Base-by-base conservation (phyloP, 805 yeast genomes). In the Dipodascopsis uninucleata region DNA sequence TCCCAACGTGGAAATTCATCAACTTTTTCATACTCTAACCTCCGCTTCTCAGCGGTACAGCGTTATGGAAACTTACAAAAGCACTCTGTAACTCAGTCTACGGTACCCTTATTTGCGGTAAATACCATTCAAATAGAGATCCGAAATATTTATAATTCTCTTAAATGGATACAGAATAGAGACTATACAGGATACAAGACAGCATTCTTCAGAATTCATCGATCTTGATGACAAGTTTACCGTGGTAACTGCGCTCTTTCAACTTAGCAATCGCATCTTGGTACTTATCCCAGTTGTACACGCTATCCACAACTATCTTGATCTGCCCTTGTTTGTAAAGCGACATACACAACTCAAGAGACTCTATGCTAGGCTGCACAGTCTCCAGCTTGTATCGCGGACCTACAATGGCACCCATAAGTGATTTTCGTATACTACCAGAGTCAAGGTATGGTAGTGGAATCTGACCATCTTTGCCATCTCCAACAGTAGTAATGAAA, bases 401-500 rank as follows among this genome's bases (percentile, higher is more conserved):
- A 3, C 65, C 65, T 18, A 53, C 36, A 21, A 61, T 29, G 14
- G 48, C 53, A 20, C 70, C 67, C 36, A 59, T 42, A 14, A 60
- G 26, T 28, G 51, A 33, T 20, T 67, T 58, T 18, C 58, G 59
- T 2, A 51, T 14, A 8, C 22, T 36, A 3, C 34, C 39, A 3
- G 54, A 31, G 8, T 16, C 17, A n/a, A 37, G 31, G 16, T 42
- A 41, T 10, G 49, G 31, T 4, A 33, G 34, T 3, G 49, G 42
- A 45, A 70, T 45, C n/a, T 34, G 75, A 32, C 71, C 59, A 33
- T 66, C 55, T 41, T 71, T 69, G 9, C 53, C 45, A 54, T 81
- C 84, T 29, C 94, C 94, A 10, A 65, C 71, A 43, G 81, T 68
- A 7, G 82, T 71, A 8, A 71, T 63, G 56, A 72, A 83, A 25